Evolutionary conservation across 305 asterid species (phyloP).

Genomic region (Fraxinus velutina): DNA sequence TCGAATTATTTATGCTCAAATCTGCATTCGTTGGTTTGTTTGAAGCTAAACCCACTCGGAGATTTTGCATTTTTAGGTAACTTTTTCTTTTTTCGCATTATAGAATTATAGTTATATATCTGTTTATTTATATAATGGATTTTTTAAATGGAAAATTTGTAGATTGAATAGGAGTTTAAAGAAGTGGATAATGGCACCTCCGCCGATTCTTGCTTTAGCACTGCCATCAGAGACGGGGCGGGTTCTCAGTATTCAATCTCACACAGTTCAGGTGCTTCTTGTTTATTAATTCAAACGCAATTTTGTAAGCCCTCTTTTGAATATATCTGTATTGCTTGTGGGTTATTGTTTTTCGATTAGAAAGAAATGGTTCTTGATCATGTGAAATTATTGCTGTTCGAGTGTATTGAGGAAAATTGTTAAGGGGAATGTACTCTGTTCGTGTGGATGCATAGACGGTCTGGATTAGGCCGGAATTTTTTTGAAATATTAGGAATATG

Average conservation of each 20-base stretch:
- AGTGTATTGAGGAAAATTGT: not conserved
- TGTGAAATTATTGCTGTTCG: not conserved
- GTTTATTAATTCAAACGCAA: not conserved
- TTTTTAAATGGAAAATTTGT: conserved; percentile 17
- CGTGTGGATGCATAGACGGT: not conserved
- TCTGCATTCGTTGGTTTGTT: conserved; percentile 17
- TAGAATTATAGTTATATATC: not conserved
- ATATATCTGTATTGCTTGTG: not conserved
- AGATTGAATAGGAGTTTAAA: conserved; percentile 38
- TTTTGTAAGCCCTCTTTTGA: not conserved
- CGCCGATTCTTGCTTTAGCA: conserved; percentile 77
- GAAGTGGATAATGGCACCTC: conserved; percentile 61
- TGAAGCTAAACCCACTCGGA: conserved; percentile 24
- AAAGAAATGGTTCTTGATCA: conserved; percentile 1
- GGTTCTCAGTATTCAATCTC: conserved; percentile 90
- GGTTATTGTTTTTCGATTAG: not conserved
- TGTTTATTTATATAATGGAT: not conserved
- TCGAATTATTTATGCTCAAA: conserved; percentile 32
- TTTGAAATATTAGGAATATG: not conserved
- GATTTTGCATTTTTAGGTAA: conserved; percentile 40
- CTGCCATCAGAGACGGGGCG: conserved; percentile 87
- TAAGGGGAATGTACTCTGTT: not conserved
- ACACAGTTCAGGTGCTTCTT: conserved; percentile 79
- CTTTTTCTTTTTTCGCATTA: not conserved
- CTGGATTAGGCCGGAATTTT: not conserved